Base-by-base conservation (phyloP, 1,284 basidiomycete species). In the Ceratobasidium theobromae region DNA sequence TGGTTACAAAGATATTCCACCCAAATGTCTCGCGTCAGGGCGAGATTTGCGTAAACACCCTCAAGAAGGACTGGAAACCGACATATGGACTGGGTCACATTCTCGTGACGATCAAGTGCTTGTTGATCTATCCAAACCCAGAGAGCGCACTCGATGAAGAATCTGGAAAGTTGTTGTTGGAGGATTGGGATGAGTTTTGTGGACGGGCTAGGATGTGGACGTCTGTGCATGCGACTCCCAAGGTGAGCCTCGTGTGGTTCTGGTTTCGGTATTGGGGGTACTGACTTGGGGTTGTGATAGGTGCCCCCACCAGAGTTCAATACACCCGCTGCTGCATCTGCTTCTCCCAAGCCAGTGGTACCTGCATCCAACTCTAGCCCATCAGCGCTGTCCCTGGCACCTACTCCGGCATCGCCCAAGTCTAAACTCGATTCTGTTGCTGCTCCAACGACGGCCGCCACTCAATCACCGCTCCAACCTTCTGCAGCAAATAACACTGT, bases 41-140 rank as follows among this genome's bases (percentile, higher is more conserved):
- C 32, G 95, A 97, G 77, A 98, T 98, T 72, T 98, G 95, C 77
- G 95, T 98, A 9, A 95, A 95, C 77, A 98, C 94, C 3, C 80
- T 98, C 28, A 98, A 98, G 81, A 98, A 97, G 77, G 93, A 95
- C 73, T 98, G 95, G 95, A 88, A 93, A 75, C 84, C 89, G 18
- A 84, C 86, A n/a, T 95, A 93, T 72, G 95, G 94, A 27, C 92
- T 98, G 38, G 86, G 81, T 3, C 91, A 96, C 75, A 96, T 97
- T 66, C 82, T 97, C 8, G 87, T 93, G 73, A 94, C 91, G 38
- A 88, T 97, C 72, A 95, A 95, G 76, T 97, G 95, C 74, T 84
- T 98, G 33, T 83, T 98, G 69, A 97, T 98, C 72, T 93, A 93
- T 73, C 95, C 95, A 12, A 98, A 98, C 75, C 92, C 95, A 18